Conservation (phyloP, 495 filamentous ascomycete species). For the Penicillium tannophilum region DNA sequence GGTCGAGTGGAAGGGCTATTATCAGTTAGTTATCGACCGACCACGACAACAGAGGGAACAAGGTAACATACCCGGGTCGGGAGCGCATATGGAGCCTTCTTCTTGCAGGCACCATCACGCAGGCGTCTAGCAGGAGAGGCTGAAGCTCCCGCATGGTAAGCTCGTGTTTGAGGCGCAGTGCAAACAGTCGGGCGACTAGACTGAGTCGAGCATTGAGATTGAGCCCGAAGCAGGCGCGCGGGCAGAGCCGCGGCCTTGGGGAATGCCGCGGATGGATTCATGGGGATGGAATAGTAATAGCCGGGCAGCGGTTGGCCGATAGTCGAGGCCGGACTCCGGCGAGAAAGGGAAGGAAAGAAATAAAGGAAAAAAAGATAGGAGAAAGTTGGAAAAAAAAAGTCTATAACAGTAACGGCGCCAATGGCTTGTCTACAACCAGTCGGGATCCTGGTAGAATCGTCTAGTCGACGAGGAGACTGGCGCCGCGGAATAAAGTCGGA, state of each 20-base stretch:
- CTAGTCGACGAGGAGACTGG: conserved; percentile 9
- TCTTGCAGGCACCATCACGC: conserved; percentile 29
- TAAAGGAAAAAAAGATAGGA: conserved; percentile 12
- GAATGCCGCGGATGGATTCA: conserved; percentile 47
- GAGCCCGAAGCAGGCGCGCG: conserved; percentile 45
- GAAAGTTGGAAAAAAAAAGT: conserved; percentile 15
- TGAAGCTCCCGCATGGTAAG: conserved; percentile 32
- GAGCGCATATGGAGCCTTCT: conserved; percentile 18
- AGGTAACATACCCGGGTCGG: conserved; percentile 36
- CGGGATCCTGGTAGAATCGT: conserved; percentile 2
- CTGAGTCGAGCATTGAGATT: conserved; percentile 41
- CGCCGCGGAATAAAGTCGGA: conserved; percentile 21
- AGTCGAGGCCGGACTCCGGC: conserved; percentile 5
- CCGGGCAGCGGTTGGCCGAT: conserved; percentile 18
- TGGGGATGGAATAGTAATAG: conserved; percentile 27
- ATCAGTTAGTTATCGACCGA: conserved; percentile 12
- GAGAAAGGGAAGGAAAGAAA: conserved; percentile 1
- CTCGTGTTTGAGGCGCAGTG: conserved; percentile 28
- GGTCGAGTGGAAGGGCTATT: conserved; percentile 77
- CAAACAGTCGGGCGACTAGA: conserved; percentile 23
- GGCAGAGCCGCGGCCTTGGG: conserved; percentile 51
- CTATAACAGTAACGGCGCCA: conserved; percentile 10
- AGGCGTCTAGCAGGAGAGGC: conserved; percentile 26
- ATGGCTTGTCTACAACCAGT: conserved; percentile 1
- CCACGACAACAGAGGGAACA: neutral